phyloP scores from a whole-genome alignment of 192 early-diverging fungal genomes.

The Linnemannia elongata region DNA sequence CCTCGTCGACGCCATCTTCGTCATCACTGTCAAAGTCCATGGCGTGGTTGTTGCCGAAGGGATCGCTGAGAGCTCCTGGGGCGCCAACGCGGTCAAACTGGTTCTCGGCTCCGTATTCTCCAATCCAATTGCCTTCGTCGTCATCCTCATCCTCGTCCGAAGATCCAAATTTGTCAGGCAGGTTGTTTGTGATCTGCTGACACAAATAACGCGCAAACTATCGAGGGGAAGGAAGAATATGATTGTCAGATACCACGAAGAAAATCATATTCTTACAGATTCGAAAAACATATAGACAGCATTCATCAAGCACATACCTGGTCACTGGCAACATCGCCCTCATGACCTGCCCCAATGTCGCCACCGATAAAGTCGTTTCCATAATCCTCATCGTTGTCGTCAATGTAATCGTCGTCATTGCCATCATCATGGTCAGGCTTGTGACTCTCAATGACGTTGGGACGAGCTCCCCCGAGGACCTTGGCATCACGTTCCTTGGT shows the following conservation, averaged over 20 bases:
- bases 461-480: slow-evolving; percentile 64
- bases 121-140: slow-evolving; percentile 67
- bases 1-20: slow-evolving; percentile 49
- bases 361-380: slow-evolving; percentile 71
- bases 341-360: slow-evolving; percentile 59
- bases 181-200: slow-evolving; percentile 78
- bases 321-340: slow-evolving; percentile 75
- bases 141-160: slow-evolving; percentile 76
- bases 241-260: not conserved
- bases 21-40: slow-evolving; percentile 52
- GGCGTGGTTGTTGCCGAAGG: slow-evolving; percentile 15
- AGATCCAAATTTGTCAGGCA: slow-evolving; percentile 79
- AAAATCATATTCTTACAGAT: not conserved
- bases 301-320: slow-evolving; percentile 59
- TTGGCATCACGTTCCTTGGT: slow-evolving; percentile 60
- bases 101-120: slow-evolving; percentile 52
- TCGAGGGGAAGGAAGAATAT: not conserved
- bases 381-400: slow-evolving; percentile 65
- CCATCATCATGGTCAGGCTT: slow-evolving; percentile 53
- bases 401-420: slow-evolving; percentile 70
- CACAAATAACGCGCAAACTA: slow-evolving; percentile 81
- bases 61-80: slow-evolving; percentile 14
- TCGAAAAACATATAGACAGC: not conserved
- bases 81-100: slow-evolving; percentile 33
- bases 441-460: slow-evolving; percentile 61